These are phyloP conservation scores for Phialophora verrucosa DNA, from an alignment of 2,329 filamentous ascomycete species.

Conservation along the genomic window DNA sequence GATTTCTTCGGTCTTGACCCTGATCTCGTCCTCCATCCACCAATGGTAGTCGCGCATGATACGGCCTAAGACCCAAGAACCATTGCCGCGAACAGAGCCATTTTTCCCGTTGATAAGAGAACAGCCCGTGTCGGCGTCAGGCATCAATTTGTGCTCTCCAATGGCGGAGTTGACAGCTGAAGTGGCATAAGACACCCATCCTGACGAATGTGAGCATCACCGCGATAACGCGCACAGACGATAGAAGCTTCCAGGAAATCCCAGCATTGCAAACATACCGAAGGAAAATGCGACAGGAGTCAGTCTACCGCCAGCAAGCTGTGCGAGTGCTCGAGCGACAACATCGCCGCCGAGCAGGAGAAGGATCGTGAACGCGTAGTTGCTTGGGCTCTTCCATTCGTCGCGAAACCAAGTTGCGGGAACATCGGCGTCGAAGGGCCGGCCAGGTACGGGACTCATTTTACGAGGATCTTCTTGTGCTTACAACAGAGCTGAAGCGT, in stretches of 20 bases:
- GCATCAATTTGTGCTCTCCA: conserved; percentile 47
- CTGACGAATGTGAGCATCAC: conserved; percentile 7
- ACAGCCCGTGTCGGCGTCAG: conserved; percentile 44
- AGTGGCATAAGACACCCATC: conserved; percentile 48
- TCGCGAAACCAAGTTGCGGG: conserved; percentile 13
- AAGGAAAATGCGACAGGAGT: conserved; percentile 49
- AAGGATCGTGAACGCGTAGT: conserved; percentile 40
- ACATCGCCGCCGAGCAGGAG: conserved; percentile 48
- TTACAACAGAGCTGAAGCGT: background rate
- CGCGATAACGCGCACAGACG: background rate
- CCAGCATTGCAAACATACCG: conserved; percentile 16
- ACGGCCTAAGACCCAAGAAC: conserved; percentile 52
- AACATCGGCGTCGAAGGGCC: conserved; percentile 12
- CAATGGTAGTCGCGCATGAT: conserved; percentile 51
- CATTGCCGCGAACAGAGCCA: conserved; percentile 49
- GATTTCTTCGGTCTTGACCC: conserved; percentile 12
- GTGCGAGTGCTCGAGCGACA: conserved; percentile 45
- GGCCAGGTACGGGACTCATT: conserved; percentile 8
- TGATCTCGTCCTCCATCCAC: conserved; percentile 27
- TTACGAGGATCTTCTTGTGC: background rate
- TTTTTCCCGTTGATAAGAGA: conserved; percentile 44
- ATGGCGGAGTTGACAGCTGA: conserved; percentile 40
- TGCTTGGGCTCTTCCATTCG: conserved; percentile 26
- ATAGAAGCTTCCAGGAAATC: background rate
- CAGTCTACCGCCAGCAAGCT: conserved; percentile 33